Percentiles rank a stretch among this genome's conserved stretches.
Conservation (phyloP, 2,329 filamentous ascomycete genomes). For the Incumbomyces lentus region DNA sequence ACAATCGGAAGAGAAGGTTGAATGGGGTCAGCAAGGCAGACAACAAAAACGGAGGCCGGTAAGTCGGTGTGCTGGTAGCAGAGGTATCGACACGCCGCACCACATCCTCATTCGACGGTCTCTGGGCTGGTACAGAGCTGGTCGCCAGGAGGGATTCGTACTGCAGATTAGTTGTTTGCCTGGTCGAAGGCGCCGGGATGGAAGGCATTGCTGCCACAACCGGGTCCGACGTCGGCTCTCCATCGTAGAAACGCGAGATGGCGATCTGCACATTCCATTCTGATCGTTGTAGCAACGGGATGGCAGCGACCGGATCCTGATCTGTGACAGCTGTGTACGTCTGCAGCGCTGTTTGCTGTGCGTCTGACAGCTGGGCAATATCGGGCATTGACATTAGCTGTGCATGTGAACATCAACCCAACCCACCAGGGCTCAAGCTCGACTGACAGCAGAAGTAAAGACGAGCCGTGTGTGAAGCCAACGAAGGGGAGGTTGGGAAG, state of each 20-base stretch:
- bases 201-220: constrained; percentile 51
- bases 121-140: constrained; percentile 22
- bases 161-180: constrained; percentile 64
- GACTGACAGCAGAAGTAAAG: too few species aligned
- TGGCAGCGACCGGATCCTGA: constrained; percentile 64
- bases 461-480: too few species aligned
- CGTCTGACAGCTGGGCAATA: constrained; percentile 58
- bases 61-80: constrained; percentile 52
- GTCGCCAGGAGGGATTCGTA: constrained; percentile 43
- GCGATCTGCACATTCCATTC: constrained; percentile 99
- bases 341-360: constrained; percentile 73
- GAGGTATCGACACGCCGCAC: constrained; percentile 62
- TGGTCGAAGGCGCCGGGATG: constrained; percentile 50
- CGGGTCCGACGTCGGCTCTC: constrained; percentile 67
- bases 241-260: constrained; percentile 95
- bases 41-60: constrained; percentile 64
- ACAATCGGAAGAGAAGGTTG: constrained; percentile 62
- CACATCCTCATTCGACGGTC: constrained; percentile 16
- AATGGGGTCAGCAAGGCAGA: constrained; percentile 73
- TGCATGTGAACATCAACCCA: not conserved
- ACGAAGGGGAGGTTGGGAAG: too few species aligned
- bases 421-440: too few species aligned
- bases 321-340: constrained; percentile 84
- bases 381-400: constrained; percentile 39
- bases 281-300: constrained; percentile 69